Evolutionary conservation across 441 rosid species (phyloP), one percentile per base, ranked within the genome.

Genomic region (Arabidopsis lyrata): DNA sequence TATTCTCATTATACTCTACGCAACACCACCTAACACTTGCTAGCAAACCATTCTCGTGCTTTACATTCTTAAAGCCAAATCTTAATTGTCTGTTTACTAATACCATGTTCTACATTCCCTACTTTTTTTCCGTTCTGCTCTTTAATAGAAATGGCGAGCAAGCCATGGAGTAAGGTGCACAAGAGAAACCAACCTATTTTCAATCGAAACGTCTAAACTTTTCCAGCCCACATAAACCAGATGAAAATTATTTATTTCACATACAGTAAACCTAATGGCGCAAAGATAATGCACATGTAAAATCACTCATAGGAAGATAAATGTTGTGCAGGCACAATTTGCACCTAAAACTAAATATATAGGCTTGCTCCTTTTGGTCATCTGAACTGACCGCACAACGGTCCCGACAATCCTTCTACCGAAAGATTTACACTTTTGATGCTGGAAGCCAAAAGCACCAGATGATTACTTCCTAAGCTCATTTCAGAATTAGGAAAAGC

Each of bases 371-470:
- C 82, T 88, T 95, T 79, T 95, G 95, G 81, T 93, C 98, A 79
- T 95, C 99, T 76, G 99, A 76, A 90, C 95, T 5, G 98, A 87
- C 66, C 97, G 88, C 59, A 95, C 97, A 72, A 95, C 95, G 5
- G 97, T 93, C 77, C 96, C 95, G 55, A 93, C 97, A 66, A 95
- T 90, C 78, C 97, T 84, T 82, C 85, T 90, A 60, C 91, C 84
- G 76, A 95, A 84, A 66, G 98, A 96, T 78, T 74, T 89, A 64
- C 87, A 87, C 76, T 88, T 93, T 70, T 87, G 81, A 29, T 86
- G 79, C 98, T 95, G 91, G 76, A 81, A 81, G 53, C n/a, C 73
- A 52, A 75, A 64, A 50, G 18, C 42, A 77, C 73, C 64, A 66
- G n/a, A 18, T 44, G 35, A 44, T 77, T 66, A 71, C 20, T 59